A percentile compares a stretch with the other conserved stretches of the same genome.
phyloP scores from a whole-genome alignment of 306 rosid species.

The Dryas drummondii region DNA sequence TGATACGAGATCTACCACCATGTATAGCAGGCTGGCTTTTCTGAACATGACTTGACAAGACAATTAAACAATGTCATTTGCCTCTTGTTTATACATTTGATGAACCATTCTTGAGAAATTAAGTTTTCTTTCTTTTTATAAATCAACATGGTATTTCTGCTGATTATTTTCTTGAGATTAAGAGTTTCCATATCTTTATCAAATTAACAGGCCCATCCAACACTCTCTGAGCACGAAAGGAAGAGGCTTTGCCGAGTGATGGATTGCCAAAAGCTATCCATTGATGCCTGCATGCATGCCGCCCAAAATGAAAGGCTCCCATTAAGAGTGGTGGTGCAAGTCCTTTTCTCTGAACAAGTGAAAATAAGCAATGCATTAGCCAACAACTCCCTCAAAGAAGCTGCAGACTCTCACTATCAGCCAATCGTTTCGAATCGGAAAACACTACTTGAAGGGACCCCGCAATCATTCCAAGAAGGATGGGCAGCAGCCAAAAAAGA shows the following conservation, averaged over 20 bases:
- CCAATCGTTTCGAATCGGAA: slow-evolving; percentile 69
- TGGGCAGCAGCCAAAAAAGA: slow-evolving; percentile 91
- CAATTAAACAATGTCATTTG: background rate
- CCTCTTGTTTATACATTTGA: background rate
- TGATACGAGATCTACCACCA: background rate
- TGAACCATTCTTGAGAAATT: background rate
- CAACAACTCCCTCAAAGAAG: slow-evolving; percentile 62
- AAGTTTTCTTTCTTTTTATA: background rate
- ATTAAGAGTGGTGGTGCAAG: slow-evolving; percentile 90
- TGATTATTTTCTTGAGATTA: background rate
- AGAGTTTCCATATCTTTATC: slow-evolving; percentile 13
- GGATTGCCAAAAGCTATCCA: slow-evolving; percentile 97
- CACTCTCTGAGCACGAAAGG: slow-evolving; percentile 93
- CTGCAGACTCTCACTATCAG: slow-evolving; percentile 56
- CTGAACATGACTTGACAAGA: background rate
- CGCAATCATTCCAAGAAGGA: slow-evolving; percentile 98
- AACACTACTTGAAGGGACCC: slow-evolving; percentile 84
- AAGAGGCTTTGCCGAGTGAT: slow-evolving; percentile 91
- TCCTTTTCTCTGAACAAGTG: slow-evolving; percentile 88
- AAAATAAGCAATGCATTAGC: slow-evolving; percentile 86
- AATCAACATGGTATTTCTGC: background rate
- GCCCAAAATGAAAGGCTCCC: slow-evolving; percentile 98
- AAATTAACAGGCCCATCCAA: slow-evolving; percentile 78
- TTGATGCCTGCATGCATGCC: slow-evolving; percentile 97
- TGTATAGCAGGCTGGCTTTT: background rate